These are phyloP conservation scores for Hemileccinum rubropunctum DNA, from an alignment of 768 basidiomycete species.

Conservation along the genomic window DNA sequence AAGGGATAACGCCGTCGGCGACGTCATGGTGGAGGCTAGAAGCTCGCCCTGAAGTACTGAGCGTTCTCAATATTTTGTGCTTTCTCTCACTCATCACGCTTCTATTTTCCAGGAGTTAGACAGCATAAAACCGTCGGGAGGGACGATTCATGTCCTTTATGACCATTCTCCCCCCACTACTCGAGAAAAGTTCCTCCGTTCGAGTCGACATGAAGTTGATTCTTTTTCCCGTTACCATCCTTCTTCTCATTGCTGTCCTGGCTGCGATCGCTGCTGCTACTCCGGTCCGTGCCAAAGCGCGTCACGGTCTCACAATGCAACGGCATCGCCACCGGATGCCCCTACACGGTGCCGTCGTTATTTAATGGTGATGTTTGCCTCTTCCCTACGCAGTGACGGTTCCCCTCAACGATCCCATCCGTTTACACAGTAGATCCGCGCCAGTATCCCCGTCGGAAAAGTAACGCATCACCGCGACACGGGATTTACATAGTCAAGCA, in stretches of 20 bases:
- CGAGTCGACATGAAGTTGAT: constrained; percentile 3
- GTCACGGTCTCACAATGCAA: background rate
- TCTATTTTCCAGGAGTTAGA: background rate
- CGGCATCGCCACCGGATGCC: background rate
- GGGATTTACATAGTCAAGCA: background rate
- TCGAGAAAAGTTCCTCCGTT: background rate
- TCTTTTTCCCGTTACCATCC: background rate
- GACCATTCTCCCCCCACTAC: background rate
- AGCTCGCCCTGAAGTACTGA: background rate
- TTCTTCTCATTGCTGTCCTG: constrained; percentile 3
- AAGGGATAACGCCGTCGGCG: background rate
- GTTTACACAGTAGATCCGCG: background rate
- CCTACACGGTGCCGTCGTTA: background rate
- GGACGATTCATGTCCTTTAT: background rate
- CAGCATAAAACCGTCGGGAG: constrained; percentile 5
- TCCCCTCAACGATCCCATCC: background rate
- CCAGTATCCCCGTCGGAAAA: background rate
- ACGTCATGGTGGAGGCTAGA: background rate
- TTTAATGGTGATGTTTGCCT: background rate
- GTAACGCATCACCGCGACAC: background rate
- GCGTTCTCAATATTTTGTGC: background rate
- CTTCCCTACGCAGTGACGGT: background rate
- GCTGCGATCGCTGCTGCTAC: background rate
- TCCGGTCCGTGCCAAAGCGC: background rate
- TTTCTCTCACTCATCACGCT: background rate